Percentiles rank a stretch among this genome's conserved stretches.
phyloP scores from a whole-genome alignment of 805 yeast species.

The Tanozyma kutaoensis region DNA sequence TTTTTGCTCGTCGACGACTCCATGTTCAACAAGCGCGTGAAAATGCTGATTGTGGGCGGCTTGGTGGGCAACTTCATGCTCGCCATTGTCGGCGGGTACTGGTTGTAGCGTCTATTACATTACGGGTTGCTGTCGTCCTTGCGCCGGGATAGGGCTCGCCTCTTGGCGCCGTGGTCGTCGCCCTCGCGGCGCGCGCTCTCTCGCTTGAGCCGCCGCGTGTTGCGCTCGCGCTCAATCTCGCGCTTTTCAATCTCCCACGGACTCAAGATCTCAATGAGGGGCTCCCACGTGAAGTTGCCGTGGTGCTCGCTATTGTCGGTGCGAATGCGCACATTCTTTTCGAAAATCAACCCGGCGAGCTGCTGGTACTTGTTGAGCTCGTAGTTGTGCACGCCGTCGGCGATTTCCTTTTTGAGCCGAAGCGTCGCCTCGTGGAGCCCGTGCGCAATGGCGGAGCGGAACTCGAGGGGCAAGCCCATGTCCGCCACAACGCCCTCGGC shows the following conservation, averaged over 20 bases:
- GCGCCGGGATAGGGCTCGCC: too few species aligned
- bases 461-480: constrained; percentile 73
- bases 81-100: too few species aligned
- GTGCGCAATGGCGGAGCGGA: constrained; percentile 79
- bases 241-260: constrained; percentile 91
- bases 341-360: constrained; percentile 27
- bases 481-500: constrained; percentile 76
- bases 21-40: constrained; percentile 45
- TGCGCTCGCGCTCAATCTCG: constrained; percentile 90
- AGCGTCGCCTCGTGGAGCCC: constrained; percentile 71
- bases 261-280: constrained; percentile 71
- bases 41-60: too few species aligned
- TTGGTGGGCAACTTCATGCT: too few species aligned
- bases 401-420: constrained; percentile 66
- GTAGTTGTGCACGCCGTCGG: constrained; percentile 40
- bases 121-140: too few species aligned
- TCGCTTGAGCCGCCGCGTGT: constrained; percentile 81
- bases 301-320: constrained; percentile 58
- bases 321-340: constrained; percentile 26
- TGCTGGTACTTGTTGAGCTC: constrained; percentile 30
- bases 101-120: too few species aligned
- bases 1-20: constrained; percentile 49
- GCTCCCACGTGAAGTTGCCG: constrained; percentile 78
- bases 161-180: constrained; percentile 20
- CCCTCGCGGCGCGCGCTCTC: constrained; percentile 60